Evolutionary conservation across 768 basidiomycete genomes (phyloP), one percentile per base, ranked within the genome.

Genomic region (Termitomyces sp.): DNA sequence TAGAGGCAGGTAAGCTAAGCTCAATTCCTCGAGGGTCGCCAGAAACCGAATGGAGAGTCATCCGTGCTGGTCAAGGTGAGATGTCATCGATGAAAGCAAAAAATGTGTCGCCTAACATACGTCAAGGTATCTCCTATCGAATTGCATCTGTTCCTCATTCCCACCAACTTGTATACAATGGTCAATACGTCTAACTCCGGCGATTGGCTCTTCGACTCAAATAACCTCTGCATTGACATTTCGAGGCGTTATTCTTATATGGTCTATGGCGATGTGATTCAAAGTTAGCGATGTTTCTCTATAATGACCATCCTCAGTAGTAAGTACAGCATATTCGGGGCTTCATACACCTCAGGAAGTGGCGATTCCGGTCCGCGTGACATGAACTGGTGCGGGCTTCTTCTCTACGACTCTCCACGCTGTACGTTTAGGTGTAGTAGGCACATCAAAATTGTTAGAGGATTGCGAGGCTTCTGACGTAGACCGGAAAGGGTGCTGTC

Each of bases 341-440:
- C 28, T 34, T 47, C 33, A 56, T 29, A 29, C 37, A 37, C 54
- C 45, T 56, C 29, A 57, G 20, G 39, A 12, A 24, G 39, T 15
- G 28, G 29, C 41, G 16, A 39, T 15, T 12, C 20, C 47, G 3
- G 46, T 20, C 22, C 52, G 37, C 24, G 57, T 24, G 2, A 42
- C 46, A 49, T 49, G 44, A 28, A 54, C 44, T 18, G 57, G 39
- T 28, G 51, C n/a, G 16, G 42, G 46, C 15, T 50, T 61, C 33
- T 45, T 54, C 22, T 61, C 55, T 18, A 61, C 56, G 4, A 44
- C 49, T 16, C 60, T 56, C 60, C 60, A 61, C 13, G 60, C 60
- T 22, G 60, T 61, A n/a, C 60, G 51, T 13, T 56, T 57, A 28
- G 52, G 57, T 5, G 60, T 61, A 16, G 15, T 22, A n/a, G 50